Evolutionary conservation across 345 rosid genomes (phyloP), one percentile per base, ranked within the genome.

Genomic region (Ceriops zippeliana): DNA sequence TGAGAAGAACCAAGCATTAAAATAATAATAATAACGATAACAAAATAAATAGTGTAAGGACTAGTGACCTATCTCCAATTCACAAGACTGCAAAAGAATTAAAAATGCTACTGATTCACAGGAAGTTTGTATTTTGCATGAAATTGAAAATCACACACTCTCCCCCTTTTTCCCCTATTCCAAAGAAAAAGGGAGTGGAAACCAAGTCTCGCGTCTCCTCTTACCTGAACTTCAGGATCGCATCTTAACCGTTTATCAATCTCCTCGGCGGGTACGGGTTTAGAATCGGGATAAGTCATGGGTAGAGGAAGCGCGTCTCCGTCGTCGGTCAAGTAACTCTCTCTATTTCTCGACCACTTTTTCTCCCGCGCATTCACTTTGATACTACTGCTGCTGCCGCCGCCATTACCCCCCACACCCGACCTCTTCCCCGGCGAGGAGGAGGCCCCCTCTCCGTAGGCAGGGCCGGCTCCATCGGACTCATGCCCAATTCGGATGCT

Each of bases 251-350:
- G 81, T 75, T 79, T 76, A 34, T 93, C 97, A 58, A 93, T 83
- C 76, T 81, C 96, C 60, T 83, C 95, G 2, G 90, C 83, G 16
- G 92, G 22, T 38, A 88, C 97, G 11, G 98, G 97, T 30, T 91
- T 82, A 30, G 96, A 69, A 71, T 93, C 76, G 0, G 98, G 98
- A 72, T 86, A 85, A 79, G 95, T 85, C 97, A 93, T 91, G 54
- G 98, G 98, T 2, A 93, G 96, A 69, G 97, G 98, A 66, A 93
- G 97, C 51, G 89, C 84, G 26, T 93, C 98, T 31, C 54, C 73
- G 70, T 87, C 79, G 54, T 82, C 89, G 37, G 82, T 67, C 91
- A 93, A 83, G 78, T 89, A 93, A 79, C 96, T 93, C 83, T 86
- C 85, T 27, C 91, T 77, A 52, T 86, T 82, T 75, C 92, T 85